Evolutionary conservation across 2,329 filamentous ascomycete species (phyloP).

Genomic region (Pseudocercospora cruenta): DNA sequence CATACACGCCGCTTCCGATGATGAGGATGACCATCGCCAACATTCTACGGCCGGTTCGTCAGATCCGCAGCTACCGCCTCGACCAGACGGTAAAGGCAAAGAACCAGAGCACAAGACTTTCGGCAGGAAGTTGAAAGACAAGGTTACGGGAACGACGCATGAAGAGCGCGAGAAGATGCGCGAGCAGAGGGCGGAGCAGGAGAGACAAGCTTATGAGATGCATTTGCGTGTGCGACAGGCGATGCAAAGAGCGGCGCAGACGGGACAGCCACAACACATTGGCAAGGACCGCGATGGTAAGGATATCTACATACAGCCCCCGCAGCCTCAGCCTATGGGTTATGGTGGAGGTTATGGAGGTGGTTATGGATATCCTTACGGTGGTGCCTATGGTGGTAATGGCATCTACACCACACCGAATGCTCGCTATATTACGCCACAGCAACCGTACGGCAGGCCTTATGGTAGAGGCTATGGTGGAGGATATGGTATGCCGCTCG

Average conservation of each 20-base stretch:
- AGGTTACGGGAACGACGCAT: constrained; percentile 61
- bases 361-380: constrained; percentile 47
- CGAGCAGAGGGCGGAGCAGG: constrained; percentile 51
- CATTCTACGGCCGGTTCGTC: constrained; percentile 20
- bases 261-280: constrained; percentile 60
- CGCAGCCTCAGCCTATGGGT: constrained; percentile 39
- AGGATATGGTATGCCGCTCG: constrained; percentile 51
- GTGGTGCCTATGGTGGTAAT: constrained; percentile 36
- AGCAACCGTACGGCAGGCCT: constrained; percentile 48
- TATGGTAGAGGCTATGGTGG: constrained; percentile 39
- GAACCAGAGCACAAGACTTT: constrained; percentile 43
- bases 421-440: constrained; percentile 55
- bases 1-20: constrained; percentile 52
- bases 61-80: constrained; percentile 26
- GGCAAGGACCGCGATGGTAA: constrained; percentile 58
- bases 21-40: constrained; percentile 40
- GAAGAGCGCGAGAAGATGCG: constrained; percentile 56
- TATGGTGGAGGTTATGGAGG: constrained; percentile 31
- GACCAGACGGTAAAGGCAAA: constrained; percentile 35
- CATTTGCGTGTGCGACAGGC: constrained; percentile 56
- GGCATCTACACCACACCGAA: constrained; percentile 52
- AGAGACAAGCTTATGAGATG: constrained; percentile 56
- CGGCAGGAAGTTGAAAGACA: constrained; percentile 63
- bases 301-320: constrained; percentile 64
- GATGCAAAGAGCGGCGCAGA: constrained; percentile 56